Percentiles rank a stretch among this genome's conserved stretches.
Evolutionary conservation across 768 basidiomycete species (phyloP).

Genomic region (Podaxis pistillaris): DNA sequence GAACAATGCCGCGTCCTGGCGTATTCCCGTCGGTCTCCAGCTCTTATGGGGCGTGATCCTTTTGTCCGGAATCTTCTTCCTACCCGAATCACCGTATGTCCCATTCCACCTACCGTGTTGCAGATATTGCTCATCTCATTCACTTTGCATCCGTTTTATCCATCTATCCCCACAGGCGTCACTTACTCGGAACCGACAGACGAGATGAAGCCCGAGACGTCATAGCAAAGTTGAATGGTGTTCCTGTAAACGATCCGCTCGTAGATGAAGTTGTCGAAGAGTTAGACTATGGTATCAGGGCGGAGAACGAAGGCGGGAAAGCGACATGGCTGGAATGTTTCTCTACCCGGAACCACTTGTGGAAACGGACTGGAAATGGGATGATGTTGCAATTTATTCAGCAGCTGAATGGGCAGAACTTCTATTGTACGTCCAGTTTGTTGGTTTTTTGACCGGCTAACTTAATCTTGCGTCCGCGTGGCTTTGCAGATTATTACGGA

Average conservation of each 20-base stretch:
- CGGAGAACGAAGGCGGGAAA: conserved; percentile 79
- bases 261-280: conserved; percentile 64
- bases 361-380: conserved; percentile 76
- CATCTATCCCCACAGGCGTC: conserved; percentile 44
- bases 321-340: conserved; percentile 81
- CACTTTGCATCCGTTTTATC: not conserved
- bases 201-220: conserved; percentile 55
- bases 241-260: conserved; percentile 54
- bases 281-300: conserved; percentile 60
- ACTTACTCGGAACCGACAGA: conserved; percentile 59
- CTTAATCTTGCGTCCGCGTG: not conserved
- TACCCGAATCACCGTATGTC: conserved; percentile 75
- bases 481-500: conserved; percentile 64
- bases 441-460: not conserved
- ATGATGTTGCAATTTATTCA: conserved; percentile 85
- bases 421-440: conserved; percentile 55
- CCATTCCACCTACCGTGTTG: not conserved
- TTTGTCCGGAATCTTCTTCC: conserved; percentile 68
- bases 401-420: conserved; percentile 79
- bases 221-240: conserved; percentile 64
- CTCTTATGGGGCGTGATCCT: conserved; percentile 67
- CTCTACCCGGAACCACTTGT: conserved; percentile 61
- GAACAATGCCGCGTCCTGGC: conserved; percentile 64
- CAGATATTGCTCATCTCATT: not conserved
- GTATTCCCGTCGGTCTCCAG: conserved; percentile 73